These are phyloP conservation scores for Lactarius indigo DNA, from an alignment of 768 basidiomycete genomes.

Conservation along the genomic window DNA sequence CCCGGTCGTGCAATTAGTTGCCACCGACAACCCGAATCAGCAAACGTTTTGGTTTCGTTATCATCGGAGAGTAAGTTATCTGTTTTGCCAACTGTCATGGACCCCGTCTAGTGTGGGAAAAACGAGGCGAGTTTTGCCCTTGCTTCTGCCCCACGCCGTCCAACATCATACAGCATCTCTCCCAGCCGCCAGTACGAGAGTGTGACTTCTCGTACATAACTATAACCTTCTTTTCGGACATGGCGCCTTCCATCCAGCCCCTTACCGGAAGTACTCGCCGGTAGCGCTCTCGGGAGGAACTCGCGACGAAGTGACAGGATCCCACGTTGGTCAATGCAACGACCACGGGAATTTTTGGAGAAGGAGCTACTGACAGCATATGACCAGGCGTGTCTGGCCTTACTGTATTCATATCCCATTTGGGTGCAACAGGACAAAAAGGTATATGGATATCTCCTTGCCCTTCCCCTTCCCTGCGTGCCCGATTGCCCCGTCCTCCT, in stretches of 20 bases:
- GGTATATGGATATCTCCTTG: conserved; percentile 1
- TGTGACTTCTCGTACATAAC: neutral
- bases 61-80: neutral
- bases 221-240: neutral
- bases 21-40: conserved; percentile 5
- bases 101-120: conserved; percentile 9
- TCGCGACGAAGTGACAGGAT: conserved; percentile 3
- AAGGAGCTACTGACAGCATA: conserved; percentile 2
- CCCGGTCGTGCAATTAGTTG: conserved; percentile 12
- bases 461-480: neutral
- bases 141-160: neutral
- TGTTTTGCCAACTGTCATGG: conserved; percentile 4
- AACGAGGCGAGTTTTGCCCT: neutral
- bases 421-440: neutral
- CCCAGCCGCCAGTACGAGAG: neutral
- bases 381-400: neutral
- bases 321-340: conserved; percentile 4
- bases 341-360: conserved; percentile 10
- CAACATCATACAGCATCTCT: neutral
- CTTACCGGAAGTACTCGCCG: neutral
- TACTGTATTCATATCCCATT: neutral
- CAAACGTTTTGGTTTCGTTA: conserved; percentile 14
- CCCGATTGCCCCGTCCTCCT: neutral
- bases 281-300: conserved; percentile 10
- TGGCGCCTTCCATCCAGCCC: neutral